Conservation (phyloP, 169 alveolate species). For the Babesia divergens region DNA sequence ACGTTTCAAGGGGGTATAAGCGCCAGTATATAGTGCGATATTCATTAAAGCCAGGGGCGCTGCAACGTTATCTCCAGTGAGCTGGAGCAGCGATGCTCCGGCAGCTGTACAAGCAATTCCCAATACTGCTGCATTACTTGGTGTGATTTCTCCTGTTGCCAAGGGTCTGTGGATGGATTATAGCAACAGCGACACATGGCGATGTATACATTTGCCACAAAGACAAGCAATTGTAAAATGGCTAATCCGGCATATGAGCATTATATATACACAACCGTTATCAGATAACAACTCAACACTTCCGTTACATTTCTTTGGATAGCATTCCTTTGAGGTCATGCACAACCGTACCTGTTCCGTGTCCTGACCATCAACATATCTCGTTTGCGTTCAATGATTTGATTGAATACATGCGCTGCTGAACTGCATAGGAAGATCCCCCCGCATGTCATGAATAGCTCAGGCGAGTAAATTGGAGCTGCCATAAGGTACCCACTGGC, state of each 20-base stretch:
- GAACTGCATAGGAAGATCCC: conserved; percentile 76
- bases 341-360: conserved; percentile 66
- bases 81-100: conserved; percentile 40
- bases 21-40: conserved; percentile 49
- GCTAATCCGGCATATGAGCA: too few species aligned
- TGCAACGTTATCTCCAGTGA: conserved; percentile 33
- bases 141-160: conserved; percentile 34
- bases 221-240: too few species aligned
- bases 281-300: too few species aligned
- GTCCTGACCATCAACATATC: conserved; percentile 74
- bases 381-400: conserved; percentile 67
- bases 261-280: too few species aligned
- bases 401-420: conserved; percentile 75
- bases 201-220: too few species aligned
- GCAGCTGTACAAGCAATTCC: conserved; percentile 26
- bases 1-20: conserved; percentile 59
- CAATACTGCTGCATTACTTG: conserved; percentile 24
- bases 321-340: too few species aligned
- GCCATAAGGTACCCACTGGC: conserved; percentile 74
- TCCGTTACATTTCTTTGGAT: too few species aligned
- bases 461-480: conserved; percentile 42
- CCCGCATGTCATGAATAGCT: conserved; percentile 27
- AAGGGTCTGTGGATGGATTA: conserved; percentile 31
- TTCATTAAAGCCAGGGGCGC: conserved; percentile 51
- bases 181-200: too few species aligned